Conservation (phyloP, 805 yeast species). For the Starmerella asiatica region DNA sequence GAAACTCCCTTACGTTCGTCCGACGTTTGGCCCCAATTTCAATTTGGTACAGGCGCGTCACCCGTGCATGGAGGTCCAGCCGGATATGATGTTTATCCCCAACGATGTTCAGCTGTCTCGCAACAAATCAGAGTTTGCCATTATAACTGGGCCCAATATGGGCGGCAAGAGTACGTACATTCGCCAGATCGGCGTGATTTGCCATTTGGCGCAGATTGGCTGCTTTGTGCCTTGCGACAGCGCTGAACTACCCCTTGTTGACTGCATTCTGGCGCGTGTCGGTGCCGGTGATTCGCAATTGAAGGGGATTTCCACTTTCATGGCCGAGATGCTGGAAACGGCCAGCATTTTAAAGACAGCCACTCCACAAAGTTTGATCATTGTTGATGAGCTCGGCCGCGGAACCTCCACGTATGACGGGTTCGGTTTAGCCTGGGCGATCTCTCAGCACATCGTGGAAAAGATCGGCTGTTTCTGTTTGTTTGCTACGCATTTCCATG, state of each 20-base stretch:
- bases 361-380: slow-evolving; percentile 61
- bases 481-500: slow-evolving; percentile 97
- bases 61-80: slow-evolving; percentile 88
- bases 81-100: slow-evolving; percentile 77
- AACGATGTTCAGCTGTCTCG: slow-evolving; percentile 66
- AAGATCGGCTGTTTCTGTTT: slow-evolving; percentile 64
- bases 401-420: slow-evolving; percentile 94
- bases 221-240: slow-evolving; percentile 61
- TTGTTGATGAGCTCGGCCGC: slow-evolving; percentile 91
- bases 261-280: slow-evolving; percentile 88
- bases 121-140: slow-evolving; percentile 50
- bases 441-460: slow-evolving; percentile 68
- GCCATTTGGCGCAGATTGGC: slow-evolving; percentile 66
- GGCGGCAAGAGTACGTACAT: slow-evolving; percentile 78
- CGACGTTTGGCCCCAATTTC: slow-evolving; percentile 44
- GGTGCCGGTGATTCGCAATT: slow-evolving; percentile 98
- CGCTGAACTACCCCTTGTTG: slow-evolving; percentile 74
- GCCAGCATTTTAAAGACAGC: slow-evolving; percentile 74
- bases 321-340: slow-evolving; percentile 94
- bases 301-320: slow-evolving; percentile 91
- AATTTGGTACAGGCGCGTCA: slow-evolving; percentile 69
- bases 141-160: slow-evolving; percentile 84
- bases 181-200: slow-evolving; percentile 58
- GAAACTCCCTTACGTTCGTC: slow-evolving; percentile 66
- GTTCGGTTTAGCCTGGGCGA: slow-evolving; percentile 95